phyloP scores from a whole-genome alignment of 1,139 yeast species.

The Diutina siamensis region DNA sequence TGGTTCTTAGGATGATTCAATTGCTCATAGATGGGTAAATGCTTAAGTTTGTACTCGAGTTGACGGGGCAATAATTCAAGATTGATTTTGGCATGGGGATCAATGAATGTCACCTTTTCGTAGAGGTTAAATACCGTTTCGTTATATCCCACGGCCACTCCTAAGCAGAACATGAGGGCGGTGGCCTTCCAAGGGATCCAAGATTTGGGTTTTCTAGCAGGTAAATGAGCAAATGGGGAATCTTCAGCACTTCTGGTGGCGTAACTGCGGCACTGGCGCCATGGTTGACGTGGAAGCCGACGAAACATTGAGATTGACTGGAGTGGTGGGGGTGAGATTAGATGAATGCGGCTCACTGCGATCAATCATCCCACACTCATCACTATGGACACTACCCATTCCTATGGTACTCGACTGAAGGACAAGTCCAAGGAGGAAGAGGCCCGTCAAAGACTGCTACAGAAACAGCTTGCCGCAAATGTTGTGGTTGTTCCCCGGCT shows the following conservation, averaged over 20 bases:
- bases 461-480: conserved; percentile 18
- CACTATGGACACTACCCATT: background rate
- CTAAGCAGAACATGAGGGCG: background rate
- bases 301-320: too few species aligned
- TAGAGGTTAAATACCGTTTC: background rate
- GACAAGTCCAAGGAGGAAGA: conserved; percentile 2
- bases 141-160: background rate
- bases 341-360: too few species aligned
- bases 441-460: background rate
- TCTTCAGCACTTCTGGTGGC: background rate
- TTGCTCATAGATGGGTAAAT: conserved; percentile 40
- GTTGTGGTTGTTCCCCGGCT: conserved; percentile 32
- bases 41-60: conserved; percentile 37
- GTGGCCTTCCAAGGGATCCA: conserved; percentile 1
- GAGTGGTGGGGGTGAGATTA: too few species aligned
- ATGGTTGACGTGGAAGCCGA: too few species aligned
- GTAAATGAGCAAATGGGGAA: background rate
- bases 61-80: conserved; percentile 8
- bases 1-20: conserved; percentile 31
- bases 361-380: too few species aligned
- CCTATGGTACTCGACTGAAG: conserved; percentile 3
- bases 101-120: background rate
- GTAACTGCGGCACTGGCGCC: background rate
- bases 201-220: background rate
- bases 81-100: background rate